Conservation (phyloP, 495 filamentous ascomycete genomes). For the Cudoniella acicularis region DNA sequence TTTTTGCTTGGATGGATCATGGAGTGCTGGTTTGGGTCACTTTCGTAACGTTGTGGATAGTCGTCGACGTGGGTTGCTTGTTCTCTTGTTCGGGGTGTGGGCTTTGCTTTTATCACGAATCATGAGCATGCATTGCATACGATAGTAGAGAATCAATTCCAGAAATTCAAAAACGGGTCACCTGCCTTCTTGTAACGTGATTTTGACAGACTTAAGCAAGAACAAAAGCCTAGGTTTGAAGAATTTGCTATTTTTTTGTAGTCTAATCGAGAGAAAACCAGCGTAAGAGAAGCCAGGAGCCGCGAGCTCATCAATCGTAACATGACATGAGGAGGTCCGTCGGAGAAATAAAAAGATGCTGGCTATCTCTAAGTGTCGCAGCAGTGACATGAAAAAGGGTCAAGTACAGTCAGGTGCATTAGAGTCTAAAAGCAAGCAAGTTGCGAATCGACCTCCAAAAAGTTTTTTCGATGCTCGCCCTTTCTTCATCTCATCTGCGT, state of each 20-base stretch:
- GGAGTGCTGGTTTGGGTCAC: not conserved
- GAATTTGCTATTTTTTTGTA: conserved; percentile 21
- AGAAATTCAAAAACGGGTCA: conserved; percentile 12
- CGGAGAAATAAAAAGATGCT: conserved; percentile 10
- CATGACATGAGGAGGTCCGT: conserved; percentile 7
- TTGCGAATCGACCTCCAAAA: conserved; percentile 26
- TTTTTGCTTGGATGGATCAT: conserved; percentile 6
- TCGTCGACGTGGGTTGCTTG: not conserved
- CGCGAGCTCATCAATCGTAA: conserved; percentile 1
- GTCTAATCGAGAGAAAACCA: conserved; percentile 18
- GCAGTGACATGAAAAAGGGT: conserved; percentile 11
- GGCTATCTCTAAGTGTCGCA: not conserved
- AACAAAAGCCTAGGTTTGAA: conserved; percentile 10
- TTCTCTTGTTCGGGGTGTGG: not conserved
- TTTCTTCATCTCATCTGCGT: conserved; percentile 20
- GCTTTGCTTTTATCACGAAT: conserved; percentile 14
- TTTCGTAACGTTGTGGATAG: not conserved
- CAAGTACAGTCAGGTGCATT: conserved; percentile 25
- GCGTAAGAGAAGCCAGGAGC: conserved; percentile 2
- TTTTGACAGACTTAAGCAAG: too few species aligned
- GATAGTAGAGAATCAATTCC: conserved; percentile 1
- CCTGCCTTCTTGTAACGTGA: not conserved
- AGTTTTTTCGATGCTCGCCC: conserved; percentile 18
- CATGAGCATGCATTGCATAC: conserved; percentile 23
- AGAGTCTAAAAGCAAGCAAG: conserved; percentile 26